Base-by-base conservation (phyloP, 106 monocot species). In the Triglochin maritima region DNA sequence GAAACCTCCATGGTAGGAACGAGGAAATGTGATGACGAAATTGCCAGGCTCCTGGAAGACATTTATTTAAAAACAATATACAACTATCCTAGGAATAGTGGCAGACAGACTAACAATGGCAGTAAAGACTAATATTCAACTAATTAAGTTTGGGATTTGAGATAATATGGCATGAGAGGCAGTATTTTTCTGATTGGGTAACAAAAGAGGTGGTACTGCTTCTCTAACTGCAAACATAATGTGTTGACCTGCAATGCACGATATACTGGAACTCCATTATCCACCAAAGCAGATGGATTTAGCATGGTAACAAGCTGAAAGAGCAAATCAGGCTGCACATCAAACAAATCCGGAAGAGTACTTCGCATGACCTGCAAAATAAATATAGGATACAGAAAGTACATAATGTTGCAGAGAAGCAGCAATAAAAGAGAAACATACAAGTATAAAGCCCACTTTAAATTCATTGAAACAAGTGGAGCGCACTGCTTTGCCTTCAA, bases 281-380 rank as follows among this genome's bases (percentile, higher is more conserved):
- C 79, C 75, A 77, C 80, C 74, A 90, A 70, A 65, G 84, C 74
- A 11, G 82, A 87, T 49, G 90, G 90, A 76, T 78, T 90, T 14
- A 90, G 87, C 90, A 90, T 90, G 11, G 87, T 91, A 57, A 91
- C 87, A 53, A 91, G 85, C 70, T 91, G 87, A 72, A 87, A 87
- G 43, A 91, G 84, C 75, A 91, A 80, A 72, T 87, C 91, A 46
- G 91, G 87, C 43, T 91, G 91, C 42, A 81, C 84, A 57, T 87
- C 91, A 85, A 91, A 91, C 49, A 91, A 64, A 77, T 91, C 91
- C 17, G 91, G 91, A 55, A 91, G 78, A 55, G 79, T 78, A 47
- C 74, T 85, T 64, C 78, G 74, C 91, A 91, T 91, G 56, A 87
- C 91, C 90, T 90, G 69, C 59, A 60, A 60, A 60, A 29, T 29